These are phyloP conservation scores for Anthostomella pinea DNA, from an alignment of 2,329 filamentous ascomycete genomes.

Conservation along the genomic window DNA sequence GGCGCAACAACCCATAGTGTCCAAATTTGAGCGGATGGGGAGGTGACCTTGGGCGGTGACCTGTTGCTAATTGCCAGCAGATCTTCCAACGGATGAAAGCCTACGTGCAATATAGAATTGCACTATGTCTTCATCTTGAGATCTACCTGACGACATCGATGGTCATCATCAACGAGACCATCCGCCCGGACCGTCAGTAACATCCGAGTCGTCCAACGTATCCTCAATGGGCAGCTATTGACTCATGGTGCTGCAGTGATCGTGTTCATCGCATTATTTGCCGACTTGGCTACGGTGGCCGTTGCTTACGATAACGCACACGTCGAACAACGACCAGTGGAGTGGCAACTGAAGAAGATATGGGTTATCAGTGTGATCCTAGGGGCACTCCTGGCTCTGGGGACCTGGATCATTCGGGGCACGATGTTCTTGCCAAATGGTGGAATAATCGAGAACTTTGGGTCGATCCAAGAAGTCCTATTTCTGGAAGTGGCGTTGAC, in stretches of 20 bases:
- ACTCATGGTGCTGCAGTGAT: too few species aligned
- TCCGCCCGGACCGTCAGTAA: conserved; percentile 65
- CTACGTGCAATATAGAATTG: conserved; percentile 75
- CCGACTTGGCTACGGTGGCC: conserved; percentile 75
- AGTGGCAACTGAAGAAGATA: conserved; percentile 80
- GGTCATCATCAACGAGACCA: conserved; percentile 77
- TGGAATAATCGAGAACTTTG: conserved; percentile 73
- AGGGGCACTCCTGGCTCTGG: conserved; percentile 64
- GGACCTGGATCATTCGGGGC: conserved; percentile 71
- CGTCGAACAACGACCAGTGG: conserved; percentile 70
- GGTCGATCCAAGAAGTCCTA: conserved; percentile 70
- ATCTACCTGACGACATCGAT: conserved; percentile 75
- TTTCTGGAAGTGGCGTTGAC: conserved; percentile 72
- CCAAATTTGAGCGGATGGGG: too few species aligned
- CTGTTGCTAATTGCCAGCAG: conserved; percentile 34
- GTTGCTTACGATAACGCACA: conserved; percentile 78
- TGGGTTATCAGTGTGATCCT: conserved; percentile 73
- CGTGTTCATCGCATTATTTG: conserved; percentile 77
- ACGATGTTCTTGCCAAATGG: conserved; percentile 67
- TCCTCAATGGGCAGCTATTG: too few species aligned
- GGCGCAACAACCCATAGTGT: too few species aligned
- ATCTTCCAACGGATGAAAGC: conserved; percentile 79
- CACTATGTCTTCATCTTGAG: conserved; percentile 69
- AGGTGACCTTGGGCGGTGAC: too few species aligned
- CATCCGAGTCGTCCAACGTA: too few species aligned